Evolutionary conservation across 2,329 filamentous ascomycete species (phyloP), one percentile per base, ranked within the genome.

Genomic region (Exophiala viscosa): DNA sequence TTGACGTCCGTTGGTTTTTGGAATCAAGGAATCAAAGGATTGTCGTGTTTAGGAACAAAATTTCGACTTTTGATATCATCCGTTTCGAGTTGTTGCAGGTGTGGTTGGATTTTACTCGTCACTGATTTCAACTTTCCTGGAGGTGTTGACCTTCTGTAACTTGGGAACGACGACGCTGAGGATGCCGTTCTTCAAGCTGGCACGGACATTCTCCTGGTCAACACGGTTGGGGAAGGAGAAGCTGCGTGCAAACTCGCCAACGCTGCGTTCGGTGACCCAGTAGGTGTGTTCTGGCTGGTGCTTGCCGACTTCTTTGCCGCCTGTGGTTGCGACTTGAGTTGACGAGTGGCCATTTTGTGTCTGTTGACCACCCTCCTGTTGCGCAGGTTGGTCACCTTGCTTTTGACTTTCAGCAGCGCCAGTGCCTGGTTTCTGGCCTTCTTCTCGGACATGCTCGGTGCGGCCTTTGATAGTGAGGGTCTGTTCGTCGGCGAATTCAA

Each of bases 161-260:
- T 84, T 85, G 2, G 82, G 82, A 3, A 85, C 76, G 3, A 76
- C 62, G 34, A 85, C 73, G 46, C 70, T 76, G 50, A 85, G 66
- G 48, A 85, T 76, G 11, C 82, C 82, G 62, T 84, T 77, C 71
- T 80, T 83, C 65, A 85, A 64, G 55, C 70, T 78, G n/a, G 82
- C 82, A 69, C 77, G 81, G 61, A 84, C 81, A n/a, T 67, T 70
- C 31, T 84, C 81, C 63, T 83, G 80, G 58, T 83, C 74, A 42
- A 84, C 76, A 20, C 75, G 70, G 2, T 69, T 68, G 1, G 82
- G 80, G 72, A 85, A 84, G 52, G 69, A 72, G 68, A 85, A 84
- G 43, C 71, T 74, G 60, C 82, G 76, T 56, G 78, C 76, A 69
- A 85, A 85, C 49, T 79, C 75, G 57, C 82, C 82, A 13, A 82